Base-by-base conservation (phyloP, 2,329 filamentous ascomycete species). In the Macrophomina phaseolina region DNA sequence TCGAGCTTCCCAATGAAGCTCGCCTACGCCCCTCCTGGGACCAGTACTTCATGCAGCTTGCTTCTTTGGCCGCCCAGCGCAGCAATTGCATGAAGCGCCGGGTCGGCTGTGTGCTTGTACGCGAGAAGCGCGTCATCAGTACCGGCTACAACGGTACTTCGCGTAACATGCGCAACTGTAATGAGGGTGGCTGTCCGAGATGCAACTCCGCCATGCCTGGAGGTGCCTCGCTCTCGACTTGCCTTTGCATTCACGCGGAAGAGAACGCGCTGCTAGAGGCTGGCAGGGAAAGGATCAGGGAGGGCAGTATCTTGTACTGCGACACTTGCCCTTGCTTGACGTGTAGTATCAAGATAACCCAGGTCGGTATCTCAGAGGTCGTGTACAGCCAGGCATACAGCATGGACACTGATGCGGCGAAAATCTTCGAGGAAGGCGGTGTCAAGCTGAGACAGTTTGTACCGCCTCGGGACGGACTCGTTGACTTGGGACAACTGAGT, bases 111-210 rank as follows among this genome's bases (percentile, higher is more conserved):
- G 95, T 98, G 6, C 85, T 99, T 9, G 94, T 98, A 40, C 86
- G 90, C 69, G 90, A 93, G 75, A 90, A 89, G 73, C 88, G 94
- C 71, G 95, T 99, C 69, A 92, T 98, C 71, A 93, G 90, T 75
- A 99, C 95, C 0, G 95, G 95, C 23, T 99, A 99, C 82, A 99
- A 99, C 79, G 95, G 95, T 69, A 98, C 95, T n/a, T 94, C 95
- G 11, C 86, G 94, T 28, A 90, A 94, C 51, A 84, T 97, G 73
- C 87, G 83, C 65, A 99, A 99, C 81, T 99, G 95, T 81, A 91
- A 91, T 72, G 92, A 97, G 74, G 95, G 95, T 71, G 95, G 95
- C 60, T 99, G 95, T 71, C 81, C 84, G 11, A 86, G 95, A 58
- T 99, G 95, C 80, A 98, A 99, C 78, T 86, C 86, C 63, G 91